phyloP scores from a whole-genome alignment of 108 stramenopile genomes.

The Phaeodactylum tricornutum region DNA sequence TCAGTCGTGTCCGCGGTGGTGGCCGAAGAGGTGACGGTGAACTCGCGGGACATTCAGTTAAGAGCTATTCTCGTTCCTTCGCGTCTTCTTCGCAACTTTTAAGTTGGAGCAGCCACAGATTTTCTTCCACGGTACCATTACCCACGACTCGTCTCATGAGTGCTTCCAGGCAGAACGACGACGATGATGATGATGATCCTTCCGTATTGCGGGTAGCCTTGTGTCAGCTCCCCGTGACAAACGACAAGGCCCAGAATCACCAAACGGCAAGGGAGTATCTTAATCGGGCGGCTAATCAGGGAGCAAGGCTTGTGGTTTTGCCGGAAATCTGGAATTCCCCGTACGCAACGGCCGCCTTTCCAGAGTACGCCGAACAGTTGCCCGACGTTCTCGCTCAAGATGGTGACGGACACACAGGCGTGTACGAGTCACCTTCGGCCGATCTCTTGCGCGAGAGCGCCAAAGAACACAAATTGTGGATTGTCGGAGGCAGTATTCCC shows the following conservation, averaged over 20 bases:
- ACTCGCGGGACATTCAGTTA: too few relatives aligned
- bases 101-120: too few relatives aligned
- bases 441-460: conserved; percentile 49
- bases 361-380: conserved; percentile 89
- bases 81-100: too few relatives aligned
- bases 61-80: too few relatives aligned
- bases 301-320: conserved; percentile 77
- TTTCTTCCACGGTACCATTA: too few relatives aligned
- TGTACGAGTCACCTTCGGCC: conserved; percentile 29
- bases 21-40: too few relatives aligned
- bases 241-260: conserved; percentile 76
- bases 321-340: conserved; percentile 99
- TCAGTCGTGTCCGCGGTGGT: too few relatives aligned
- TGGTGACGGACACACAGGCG: neutral
- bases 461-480: conserved; percentile 51
- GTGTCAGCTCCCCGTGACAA: conserved; percentile 83
- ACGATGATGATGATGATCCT: neutral
- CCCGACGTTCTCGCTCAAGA: conserved; percentile 48
- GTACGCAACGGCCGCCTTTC: conserved; percentile 93
- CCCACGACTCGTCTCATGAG: neutral
- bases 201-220: conserved; percentile 58
- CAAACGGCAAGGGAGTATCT: conserved; percentile 52
- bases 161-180: too few relatives aligned
- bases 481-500: conserved; percentile 97
- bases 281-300: conserved; percentile 46